Evolutionary conservation across 179 eudicot species (phyloP), one percentile per base, ranked within the genome.

Genomic region (Silene coronaria): DNA sequence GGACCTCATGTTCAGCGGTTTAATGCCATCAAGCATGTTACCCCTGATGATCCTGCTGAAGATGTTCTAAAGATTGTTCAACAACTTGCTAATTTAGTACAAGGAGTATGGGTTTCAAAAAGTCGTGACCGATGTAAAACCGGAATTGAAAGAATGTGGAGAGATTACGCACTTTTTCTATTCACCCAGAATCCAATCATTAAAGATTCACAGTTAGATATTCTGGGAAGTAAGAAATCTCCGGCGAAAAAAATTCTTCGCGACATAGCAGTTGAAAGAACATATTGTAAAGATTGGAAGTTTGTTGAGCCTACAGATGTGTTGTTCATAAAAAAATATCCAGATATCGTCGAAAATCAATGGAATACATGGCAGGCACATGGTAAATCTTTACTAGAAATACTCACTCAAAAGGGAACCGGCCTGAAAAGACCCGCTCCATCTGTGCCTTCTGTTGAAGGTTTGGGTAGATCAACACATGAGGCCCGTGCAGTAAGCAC

Each of bases 91-190:
- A 55, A 28, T 70, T 83, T 95, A 81, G 88, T 95, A 64, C 97
- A 92, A 82, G 97, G 97, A 51, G 80, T 84, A 8, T 95, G 99
- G 99, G 90, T 92, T 74, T 83, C 87, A 26, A 92, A 86, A 81
- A 84, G 80, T 85, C 14, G 34, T 38, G 70, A 76, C 74, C 81
- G 85, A 67, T n/a, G 27, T 76, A 75, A 77, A 63, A 76, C 67
- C 2, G 85, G 79, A 60, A 0, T 11, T 61, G 82, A 80, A 46
- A 21, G 5, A 36, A 34, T 83, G 48, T 84, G 82, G 17, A 87
- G 97, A 81, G 89, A 95, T 77, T 84, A 76, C 71, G 76, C 76
- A 45, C 90, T 95, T 77, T 78, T 73, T 79, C 72, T 78, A 70
- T 91, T 92, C 82, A 82, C 84, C 76, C 88, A 88, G 79, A 83